Percentiles rank a stretch among this genome's conserved stretches.
These are phyloP conservation scores for Aspergillus udagawae DNA, from an alignment of 2,329 filamentous ascomycete genomes.

Conservation along the genomic window DNA sequence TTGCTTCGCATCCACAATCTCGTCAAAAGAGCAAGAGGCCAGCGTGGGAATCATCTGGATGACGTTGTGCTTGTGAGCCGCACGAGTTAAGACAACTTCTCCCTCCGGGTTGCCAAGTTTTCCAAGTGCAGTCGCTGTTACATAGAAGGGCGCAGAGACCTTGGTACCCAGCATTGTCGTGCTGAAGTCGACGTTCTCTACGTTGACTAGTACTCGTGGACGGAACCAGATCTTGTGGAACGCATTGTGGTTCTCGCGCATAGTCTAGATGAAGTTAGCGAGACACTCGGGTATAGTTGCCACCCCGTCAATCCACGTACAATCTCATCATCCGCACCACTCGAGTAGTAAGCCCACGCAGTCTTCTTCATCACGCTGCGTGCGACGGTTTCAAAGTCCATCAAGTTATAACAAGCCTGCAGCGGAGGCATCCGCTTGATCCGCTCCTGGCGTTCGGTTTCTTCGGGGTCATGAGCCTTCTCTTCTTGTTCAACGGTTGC, in stretches of 20 bases:
- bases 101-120: slow-evolving; percentile 93
- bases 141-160: slow-evolving; percentile 84
- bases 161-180: slow-evolving; percentile 93
- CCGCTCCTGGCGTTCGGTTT: slow-evolving; percentile 69
- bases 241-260: slow-evolving; percentile 91
- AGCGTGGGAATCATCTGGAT: slow-evolving; percentile 98
- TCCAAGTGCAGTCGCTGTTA: slow-evolving; percentile 91
- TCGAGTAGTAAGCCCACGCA: slow-evolving; percentile 97
- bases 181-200: slow-evolving; percentile 77
- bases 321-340: slow-evolving; percentile 85
- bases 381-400: slow-evolving; percentile 95
- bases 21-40: slow-evolving; percentile 94
- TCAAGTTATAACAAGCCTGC: slow-evolving; percentile 85
- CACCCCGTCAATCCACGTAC: slow-evolving; percentile 41
- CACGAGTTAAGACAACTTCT: slow-evolving; percentile 84
- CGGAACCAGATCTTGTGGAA: slow-evolving; percentile 99
- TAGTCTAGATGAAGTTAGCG: slow-evolving; percentile 55
- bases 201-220: slow-evolving; percentile 81
- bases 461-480: slow-evolving; percentile 65
- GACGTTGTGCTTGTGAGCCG: slow-evolving; percentile 79
- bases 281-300: slow-evolving; percentile 4
- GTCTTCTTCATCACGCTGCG: slow-evolving; percentile 89
- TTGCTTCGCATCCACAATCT: slow-evolving; percentile 80
- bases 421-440: slow-evolving; percentile 72
- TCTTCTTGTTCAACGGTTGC: slow-evolving; percentile 65